phyloP scores from a whole-genome alignment of 1,139 yeast species.

The Pichia sp. region DNA sequence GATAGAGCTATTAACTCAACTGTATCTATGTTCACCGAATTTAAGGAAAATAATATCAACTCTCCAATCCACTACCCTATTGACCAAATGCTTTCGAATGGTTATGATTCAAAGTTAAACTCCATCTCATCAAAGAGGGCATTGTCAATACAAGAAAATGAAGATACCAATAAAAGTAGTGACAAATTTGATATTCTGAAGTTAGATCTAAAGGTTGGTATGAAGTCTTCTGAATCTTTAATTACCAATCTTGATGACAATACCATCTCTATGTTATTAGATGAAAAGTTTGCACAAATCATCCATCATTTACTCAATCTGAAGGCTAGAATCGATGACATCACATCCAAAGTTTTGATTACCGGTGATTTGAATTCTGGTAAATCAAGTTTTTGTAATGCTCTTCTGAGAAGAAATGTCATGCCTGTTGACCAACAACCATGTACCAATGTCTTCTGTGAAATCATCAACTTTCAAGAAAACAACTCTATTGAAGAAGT shows the following conservation, averaged over 20 bases:
- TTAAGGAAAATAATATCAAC: constrained; percentile 52
- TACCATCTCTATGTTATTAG: constrained; percentile 64
- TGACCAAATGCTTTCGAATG: constrained; percentile 31
- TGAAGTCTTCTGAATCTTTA: constrained; percentile 41
- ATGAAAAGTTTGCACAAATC: constrained; percentile 60
- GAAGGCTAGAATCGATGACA: constrained; percentile 84
- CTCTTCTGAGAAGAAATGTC: constrained; percentile 71
- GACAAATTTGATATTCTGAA: constrained; percentile 55
- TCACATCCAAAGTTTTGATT: constrained; percentile 88
- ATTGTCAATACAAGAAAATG: constrained; percentile 40
- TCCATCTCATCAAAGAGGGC: constrained; percentile 51
- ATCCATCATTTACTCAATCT: constrained; percentile 70
- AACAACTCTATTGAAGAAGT: constrained; percentile 83
- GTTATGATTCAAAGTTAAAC: constrained; percentile 39
- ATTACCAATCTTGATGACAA: constrained; percentile 57
- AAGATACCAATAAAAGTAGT: background rate
- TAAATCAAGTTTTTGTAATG: constrained; percentile 93
- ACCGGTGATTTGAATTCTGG: constrained; percentile 99
- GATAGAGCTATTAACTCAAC: constrained; percentile 63
- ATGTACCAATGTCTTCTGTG: constrained; percentile 95
- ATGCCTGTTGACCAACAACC: constrained; percentile 98
- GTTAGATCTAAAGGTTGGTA: constrained; percentile 62
- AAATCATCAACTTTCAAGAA: constrained; percentile 81
- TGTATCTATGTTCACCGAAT: constrained; percentile 49
- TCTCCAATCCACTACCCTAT: constrained; percentile 72